Base-by-base conservation (phyloP, 176 grass and related monocot genomes). In the Microstegium vimineum region DNA sequence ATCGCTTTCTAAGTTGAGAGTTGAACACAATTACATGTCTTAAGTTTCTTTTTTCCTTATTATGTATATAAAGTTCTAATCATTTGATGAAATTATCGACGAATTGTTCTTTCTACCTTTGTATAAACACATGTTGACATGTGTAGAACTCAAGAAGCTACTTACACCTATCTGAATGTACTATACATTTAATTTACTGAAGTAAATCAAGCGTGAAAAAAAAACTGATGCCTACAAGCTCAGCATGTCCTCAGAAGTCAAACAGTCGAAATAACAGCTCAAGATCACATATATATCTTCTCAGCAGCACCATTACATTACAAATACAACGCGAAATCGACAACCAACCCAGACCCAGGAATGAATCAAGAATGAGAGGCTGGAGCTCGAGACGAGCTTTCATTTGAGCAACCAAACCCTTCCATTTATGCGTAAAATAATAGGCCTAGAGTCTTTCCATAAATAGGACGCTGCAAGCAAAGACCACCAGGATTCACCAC, bases 391-490 rank as follows among this genome's bases (percentile, higher is more conserved):
- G 46, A 14, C 25, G 43, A 46, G 3, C 34, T 47, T 25, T 33
- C 20, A 77, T 47, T 25, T 33, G 26, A 77, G 72, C 34, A 62
- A 49, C 23, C 43, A 36, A 47, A 22, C n/a, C 20, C 38, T 49
- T 71, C 62, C 75, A 87, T 5, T 30, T 34, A 56, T 25, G 22
- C 37, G 40, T 37, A 22, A n/a, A n/a, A 65, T 41, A 27, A 67
- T 43, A 37, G 32, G 33, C 76, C 81, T 28, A 38, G 0, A 27
- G 1, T 33, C 40, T 85, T 64, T 54, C 87, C 78, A 76, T 35
- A 69, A 81, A 85, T 85, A 89, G 86, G 80, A 45, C 37, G 42
- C 42, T 81, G 56, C 76, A 76, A 64, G 69, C 18, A 62, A 51
- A 57, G 61, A 71, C 49, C 28, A 80, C 40, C 14, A 34, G 42